These are phyloP conservation scores for Rhododendron griersonianum DNA, from an alignment of 148 eudicot genomes.

Conservation along the genomic window DNA sequence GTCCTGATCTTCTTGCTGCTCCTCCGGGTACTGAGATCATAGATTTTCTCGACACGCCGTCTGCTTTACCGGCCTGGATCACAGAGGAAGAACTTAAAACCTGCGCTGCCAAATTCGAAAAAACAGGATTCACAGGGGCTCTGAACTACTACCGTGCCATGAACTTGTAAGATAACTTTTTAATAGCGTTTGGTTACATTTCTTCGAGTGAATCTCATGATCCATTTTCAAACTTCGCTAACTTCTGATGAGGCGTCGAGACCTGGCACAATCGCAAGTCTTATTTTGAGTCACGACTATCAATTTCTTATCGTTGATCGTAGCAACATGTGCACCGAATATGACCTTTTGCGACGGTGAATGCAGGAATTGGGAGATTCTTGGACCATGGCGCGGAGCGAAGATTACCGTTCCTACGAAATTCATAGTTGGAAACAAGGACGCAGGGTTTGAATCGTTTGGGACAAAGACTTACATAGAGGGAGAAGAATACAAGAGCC, in stretches of 20 bases:
- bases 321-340: no score
- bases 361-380: not conserved
- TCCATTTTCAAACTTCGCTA: not conserved
- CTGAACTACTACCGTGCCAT: not conserved
- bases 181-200: not conserved
- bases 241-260: not conserved
- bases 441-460: not conserved
- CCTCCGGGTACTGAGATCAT: slow-evolving; percentile 7
- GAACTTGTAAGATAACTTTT: not conserved
- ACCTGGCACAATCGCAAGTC: not conserved
- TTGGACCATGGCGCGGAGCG: not conserved
- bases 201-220: not conserved
- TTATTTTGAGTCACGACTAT: not conserved
- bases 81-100: slow-evolving; percentile 7
- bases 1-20: slow-evolving; percentile 9
- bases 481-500: not conserved
- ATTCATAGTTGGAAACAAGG: slow-evolving; percentile 1
- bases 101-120: not conserved
- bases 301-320: no score
- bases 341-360: no score
- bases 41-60: slow-evolving; percentile 2
- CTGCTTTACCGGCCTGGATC: slow-evolving; percentile 9
- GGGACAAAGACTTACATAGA: not conserved
- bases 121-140: slow-evolving; percentile 7
- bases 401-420: not conserved